A percentile compares a stretch with the other conserved stretches of the same genome.
Conservation (phyloP, 768 basidiomycete genomes). For the Hygrophoropsis aurantiaca region DNA sequence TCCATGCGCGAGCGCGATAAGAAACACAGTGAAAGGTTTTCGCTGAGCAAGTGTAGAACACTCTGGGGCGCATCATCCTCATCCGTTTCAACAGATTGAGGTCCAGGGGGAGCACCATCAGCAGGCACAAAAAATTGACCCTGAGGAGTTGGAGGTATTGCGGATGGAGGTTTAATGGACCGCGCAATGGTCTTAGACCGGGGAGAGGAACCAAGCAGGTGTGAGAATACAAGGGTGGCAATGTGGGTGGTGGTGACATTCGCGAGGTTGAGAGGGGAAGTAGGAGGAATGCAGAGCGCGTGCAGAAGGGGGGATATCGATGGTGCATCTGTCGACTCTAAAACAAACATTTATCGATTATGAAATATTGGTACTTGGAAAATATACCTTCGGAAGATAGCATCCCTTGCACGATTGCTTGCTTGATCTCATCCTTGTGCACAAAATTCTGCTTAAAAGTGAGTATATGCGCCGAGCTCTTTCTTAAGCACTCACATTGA, state of each 20-base stretch:
- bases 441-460: slow-evolving; percentile 62
- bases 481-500: slow-evolving; percentile 60
- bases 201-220: slow-evolving; percentile 69
- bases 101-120: slow-evolving; percentile 47
- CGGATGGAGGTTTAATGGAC: slow-evolving; percentile 57
- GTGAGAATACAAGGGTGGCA: slow-evolving; percentile 75
- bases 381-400: slow-evolving; percentile 53
- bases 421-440: slow-evolving; percentile 66
- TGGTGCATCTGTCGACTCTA: slow-evolving; percentile 35
- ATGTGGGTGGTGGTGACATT: slow-evolving; percentile 68
- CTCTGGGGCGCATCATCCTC: slow-evolving; percentile 68
- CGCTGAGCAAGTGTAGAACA: slow-evolving; percentile 81
- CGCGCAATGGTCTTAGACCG: slow-evolving; percentile 65
- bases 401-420: slow-evolving; percentile 73
- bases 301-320: slow-evolving; percentile 68
- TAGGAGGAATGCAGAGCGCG: slow-evolving; percentile 63
- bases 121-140: slow-evolving; percentile 76
- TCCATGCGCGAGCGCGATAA: slow-evolving; percentile 64
- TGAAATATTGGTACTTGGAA: slow-evolving; percentile 28
- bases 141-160: slow-evolving; percentile 28
- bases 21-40: slow-evolving; percentile 86
- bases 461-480: not conserved
- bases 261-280: slow-evolving; percentile 55
- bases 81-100: slow-evolving; percentile 37
- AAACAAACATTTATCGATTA: not conserved